Evolutionary conservation across 306 rosid species (phyloP).

Genomic region (Cucurbita argyrosperma): DNA sequence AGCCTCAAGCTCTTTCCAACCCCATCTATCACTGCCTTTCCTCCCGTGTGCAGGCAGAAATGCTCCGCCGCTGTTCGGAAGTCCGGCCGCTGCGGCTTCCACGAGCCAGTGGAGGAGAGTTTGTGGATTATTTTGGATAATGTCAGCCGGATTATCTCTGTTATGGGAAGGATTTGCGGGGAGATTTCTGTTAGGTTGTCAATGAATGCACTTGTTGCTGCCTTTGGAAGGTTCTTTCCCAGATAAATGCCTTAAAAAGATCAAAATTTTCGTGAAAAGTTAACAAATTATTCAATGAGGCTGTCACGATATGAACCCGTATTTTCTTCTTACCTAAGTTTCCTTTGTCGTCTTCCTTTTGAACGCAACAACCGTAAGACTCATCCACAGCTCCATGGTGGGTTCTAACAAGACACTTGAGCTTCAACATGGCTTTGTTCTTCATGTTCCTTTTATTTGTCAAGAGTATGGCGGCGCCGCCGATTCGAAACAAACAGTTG

Average conservation of each 20-base stretch:
- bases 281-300: no score
- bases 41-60: conserved; percentile 74
- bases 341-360: conserved; percentile 4
- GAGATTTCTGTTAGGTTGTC: conserved; percentile 48
- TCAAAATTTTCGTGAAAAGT: no score
- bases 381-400: conserved; percentile 4
- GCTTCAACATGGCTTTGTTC: not conserved
- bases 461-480: not conserved
- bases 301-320: not conserved
- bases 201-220: conserved; percentile 63
- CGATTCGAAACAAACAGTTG: not conserved
- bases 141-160: conserved; percentile 42
- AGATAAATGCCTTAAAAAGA: conserved; percentile 12
- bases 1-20: conserved; percentile 50
- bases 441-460: not conserved
- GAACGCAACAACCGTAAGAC: not conserved
- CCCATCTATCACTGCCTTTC: conserved; percentile 82
- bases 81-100: conserved; percentile 16
- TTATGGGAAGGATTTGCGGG: conserved; percentile 52
- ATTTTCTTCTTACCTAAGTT: conserved; percentile 7
- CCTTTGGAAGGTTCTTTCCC: conserved; percentile 48
- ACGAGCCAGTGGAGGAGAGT: not conserved
- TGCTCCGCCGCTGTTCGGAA: conserved; percentile 67
- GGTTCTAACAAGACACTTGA: not conserved
- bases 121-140: not conserved